Percentiles rank a stretch among this genome's conserved stretches.
Evolutionary conservation across 2,329 filamentous ascomycete genomes (phyloP).

Genomic region (Aspergillus terreus): DNA sequence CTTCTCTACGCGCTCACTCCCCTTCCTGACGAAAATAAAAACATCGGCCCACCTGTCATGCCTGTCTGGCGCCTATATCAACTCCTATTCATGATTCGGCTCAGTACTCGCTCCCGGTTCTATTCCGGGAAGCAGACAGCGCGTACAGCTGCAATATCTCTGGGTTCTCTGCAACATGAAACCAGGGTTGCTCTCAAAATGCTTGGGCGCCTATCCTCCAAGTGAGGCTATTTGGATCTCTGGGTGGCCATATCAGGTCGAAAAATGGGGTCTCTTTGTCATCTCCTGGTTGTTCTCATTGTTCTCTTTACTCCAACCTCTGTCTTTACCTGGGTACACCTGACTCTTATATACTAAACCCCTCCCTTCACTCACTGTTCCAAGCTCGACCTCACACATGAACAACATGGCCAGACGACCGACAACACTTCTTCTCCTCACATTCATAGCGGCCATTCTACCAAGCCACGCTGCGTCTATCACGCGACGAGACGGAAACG

Average conservation of each 20-base stretch:
- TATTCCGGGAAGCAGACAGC: slow-evolving; percentile 26
- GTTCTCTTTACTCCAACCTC: too few species aligned
- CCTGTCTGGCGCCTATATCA: slow-evolving; percentile 7
- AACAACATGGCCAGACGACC: slow-evolving; percentile 3
- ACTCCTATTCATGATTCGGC: slow-evolving; percentile 6
- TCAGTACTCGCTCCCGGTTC: slow-evolving; percentile 21
- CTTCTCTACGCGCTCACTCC: not conserved
- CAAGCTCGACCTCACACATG: not conserved
- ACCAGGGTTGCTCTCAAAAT: slow-evolving; percentile 11
- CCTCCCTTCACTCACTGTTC: too few species aligned
- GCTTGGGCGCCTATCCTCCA: slow-evolving; percentile 6
- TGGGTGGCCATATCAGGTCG: not conserved
- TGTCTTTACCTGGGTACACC: too few species aligned
- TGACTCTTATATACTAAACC: too few species aligned
- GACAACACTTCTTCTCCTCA: slow-evolving; percentile 21
- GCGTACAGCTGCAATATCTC: slow-evolving; percentile 22
- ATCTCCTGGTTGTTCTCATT: not conserved
- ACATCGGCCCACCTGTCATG: too few species aligned
- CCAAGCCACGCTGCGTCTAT: slow-evolving; percentile 20
- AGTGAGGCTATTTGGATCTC: not conserved
- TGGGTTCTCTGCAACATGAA: slow-evolving; percentile 18
- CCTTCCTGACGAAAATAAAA: not conserved
- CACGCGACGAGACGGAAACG: slow-evolving; percentile 19
- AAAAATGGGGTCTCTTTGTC: not conserved
- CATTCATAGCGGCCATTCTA: slow-evolving; percentile 18